phyloP scores from a whole-genome alignment of 1,139 yeast species.

The Yamadazyma aaseri region DNA sequence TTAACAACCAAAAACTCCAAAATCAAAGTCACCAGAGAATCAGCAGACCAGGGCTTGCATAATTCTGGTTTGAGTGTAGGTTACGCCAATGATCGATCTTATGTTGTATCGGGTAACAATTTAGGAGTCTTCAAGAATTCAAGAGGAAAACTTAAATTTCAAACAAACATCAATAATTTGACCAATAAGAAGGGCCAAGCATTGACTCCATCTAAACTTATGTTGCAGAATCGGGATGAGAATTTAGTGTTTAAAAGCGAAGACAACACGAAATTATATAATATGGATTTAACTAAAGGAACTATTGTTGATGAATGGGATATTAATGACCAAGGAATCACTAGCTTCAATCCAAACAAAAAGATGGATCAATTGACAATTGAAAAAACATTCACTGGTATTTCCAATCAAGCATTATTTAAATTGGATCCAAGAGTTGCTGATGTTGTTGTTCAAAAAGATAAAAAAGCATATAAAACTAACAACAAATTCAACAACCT shows the following conservation, averaged over 20 bases:
- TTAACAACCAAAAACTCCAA: constrained; percentile 1
- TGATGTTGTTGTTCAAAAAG: constrained; percentile 50
- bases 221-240: constrained; percentile 76
- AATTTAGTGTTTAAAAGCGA: constrained; percentile 62
- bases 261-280: constrained; percentile 47
- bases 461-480: constrained; percentile 45
- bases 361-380: constrained; percentile 73
- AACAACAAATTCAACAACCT: constrained; percentile 59
- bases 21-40: neutral
- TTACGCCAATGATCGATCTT: constrained; percentile 65
- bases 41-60: neutral
- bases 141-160: constrained; percentile 54
- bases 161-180: constrained; percentile 65
- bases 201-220: constrained; percentile 61
- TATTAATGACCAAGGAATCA: constrained; percentile 41
- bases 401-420: constrained; percentile 64
- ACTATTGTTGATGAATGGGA: constrained; percentile 83
- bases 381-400: constrained; percentile 73
- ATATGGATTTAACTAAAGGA: constrained; percentile 79
- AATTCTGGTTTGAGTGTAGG: constrained; percentile 74
- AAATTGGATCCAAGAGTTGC: constrained; percentile 77
- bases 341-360: constrained; percentile 62
- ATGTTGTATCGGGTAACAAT: constrained; percentile 74
- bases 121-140: constrained; percentile 76
- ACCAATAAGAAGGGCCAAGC: constrained; percentile 51